A percentile compares a stretch with the other conserved stretches of the same genome.
These are phyloP conservation scores for Solanum bukasovii DNA, from an alignment of 257 asterid species.

Conservation along the genomic window DNA sequence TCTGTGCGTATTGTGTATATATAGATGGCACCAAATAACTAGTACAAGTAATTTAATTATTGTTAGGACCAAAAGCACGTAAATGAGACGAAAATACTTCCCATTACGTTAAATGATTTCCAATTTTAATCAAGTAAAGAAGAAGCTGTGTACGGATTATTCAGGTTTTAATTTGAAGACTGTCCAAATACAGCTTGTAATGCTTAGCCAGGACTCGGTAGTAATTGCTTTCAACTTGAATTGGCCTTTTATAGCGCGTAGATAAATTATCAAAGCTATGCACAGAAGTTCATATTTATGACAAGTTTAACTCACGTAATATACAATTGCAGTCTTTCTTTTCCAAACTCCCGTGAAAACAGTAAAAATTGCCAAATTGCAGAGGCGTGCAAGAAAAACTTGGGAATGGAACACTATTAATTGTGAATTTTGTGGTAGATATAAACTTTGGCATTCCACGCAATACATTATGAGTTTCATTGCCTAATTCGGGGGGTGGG, in stretches of 20 bases:
- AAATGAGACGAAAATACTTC: neutral
- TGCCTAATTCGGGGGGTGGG: neutral
- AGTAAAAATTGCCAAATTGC: neutral
- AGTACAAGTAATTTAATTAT: neutral
- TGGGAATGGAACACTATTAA: neutral
- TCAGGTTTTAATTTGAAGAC: neutral
- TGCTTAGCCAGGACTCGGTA: neutral
- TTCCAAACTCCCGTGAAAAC: neutral
- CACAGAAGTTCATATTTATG: neutral
- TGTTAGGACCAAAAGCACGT: neutral
- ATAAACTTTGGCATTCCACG: neutral
- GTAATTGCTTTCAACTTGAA: neutral
- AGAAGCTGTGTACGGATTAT: neutral
- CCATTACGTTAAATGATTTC: neutral
- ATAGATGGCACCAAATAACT: neutral
- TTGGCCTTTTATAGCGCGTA: neutral
- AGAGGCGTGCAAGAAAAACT: neutral
- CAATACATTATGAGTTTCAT: neutral
- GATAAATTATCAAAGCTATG: neutral
- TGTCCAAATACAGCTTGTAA: neutral
- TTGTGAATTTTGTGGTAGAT: neutral
- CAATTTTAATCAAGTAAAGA: neutral
- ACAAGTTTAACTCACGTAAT: neutral
- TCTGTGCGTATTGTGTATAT: neutral
- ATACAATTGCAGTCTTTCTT: neutral